Base-by-base conservation (phyloP, 805 yeast species). In the Starmerella cellae region DNA sequence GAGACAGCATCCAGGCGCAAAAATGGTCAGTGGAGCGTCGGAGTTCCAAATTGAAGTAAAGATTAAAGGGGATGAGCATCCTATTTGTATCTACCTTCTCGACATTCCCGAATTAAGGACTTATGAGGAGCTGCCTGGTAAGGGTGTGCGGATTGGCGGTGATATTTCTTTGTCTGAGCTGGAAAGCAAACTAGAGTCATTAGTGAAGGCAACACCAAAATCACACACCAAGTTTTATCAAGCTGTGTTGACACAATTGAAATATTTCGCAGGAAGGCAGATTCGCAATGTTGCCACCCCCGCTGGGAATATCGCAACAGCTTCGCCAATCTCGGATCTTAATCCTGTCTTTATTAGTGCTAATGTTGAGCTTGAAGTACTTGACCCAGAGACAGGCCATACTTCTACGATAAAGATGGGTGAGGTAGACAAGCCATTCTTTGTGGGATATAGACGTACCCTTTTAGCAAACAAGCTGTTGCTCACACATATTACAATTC, bases 221-320 rank as follows among this genome's bases (percentile, higher is more conserved):
- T 55, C 55, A 10, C 50, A 48, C 43, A 58, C 64, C 5, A 68
- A 66, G 48, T 63, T 62, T 14, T 68, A 46, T 46, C 38, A 47
- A 14, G 66, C 66, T 13, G 64, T 68, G 28, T 55, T 61, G 14
- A 53, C 59, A 18, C 73, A 68, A 49, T 55, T 68, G 43, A 67
- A 68, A 51, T 60, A 63, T 44, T 68, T 68, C 52, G 73, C 73
- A 0, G 71, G 73, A 1, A 58, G 71, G 28, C 73, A 69, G 45
- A 67, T 68, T 41, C 60, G 73, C 42, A 68, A 68, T 44, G 71
- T 67, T 8, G 73, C 71, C 14, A 68, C 71, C 10, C 67, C 71
- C 1, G 71, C 72, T 1, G 73, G 73, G 30, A 66, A 66, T 34
- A 67, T 68, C 35, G 70, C 68, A 17, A 68, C 73, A 1, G 73